A percentile compares a stretch with the other conserved stretches of the same genome.
Evolutionary conservation across 2,329 filamentous ascomycete genomes (phyloP).

Genomic region (Aureobasidium sp.): DNA sequence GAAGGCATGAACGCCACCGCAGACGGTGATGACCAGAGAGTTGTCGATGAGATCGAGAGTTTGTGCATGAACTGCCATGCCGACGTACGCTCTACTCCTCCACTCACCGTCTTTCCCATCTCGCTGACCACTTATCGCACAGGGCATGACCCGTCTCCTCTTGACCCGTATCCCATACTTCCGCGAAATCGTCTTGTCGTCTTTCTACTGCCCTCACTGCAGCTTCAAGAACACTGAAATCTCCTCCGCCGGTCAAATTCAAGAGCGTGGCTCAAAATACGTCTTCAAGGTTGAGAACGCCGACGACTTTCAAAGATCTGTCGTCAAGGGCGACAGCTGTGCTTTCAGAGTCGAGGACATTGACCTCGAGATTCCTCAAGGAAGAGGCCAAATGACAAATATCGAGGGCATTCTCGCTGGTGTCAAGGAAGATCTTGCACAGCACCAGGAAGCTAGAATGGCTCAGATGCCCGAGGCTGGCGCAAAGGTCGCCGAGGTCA

Average conservation of each 20-base stretch:
- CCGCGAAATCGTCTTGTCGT: conserved; percentile 95
- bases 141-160: conserved; percentile 80
- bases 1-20: conserved; percentile 32
- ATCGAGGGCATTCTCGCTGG: conserved; percentile 78
- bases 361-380: conserved; percentile 86
- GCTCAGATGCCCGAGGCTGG: conserved; percentile 70
- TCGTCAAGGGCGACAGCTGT: conserved; percentile 87
- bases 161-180: conserved; percentile 94
- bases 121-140: not conserved
- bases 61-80: conserved; percentile 51
- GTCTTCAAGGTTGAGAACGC: conserved; percentile 68
- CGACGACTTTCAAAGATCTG: conserved; percentile 73
- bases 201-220: conserved; percentile 88
- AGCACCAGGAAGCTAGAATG: conserved; percentile 77
- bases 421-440: conserved; percentile 71
- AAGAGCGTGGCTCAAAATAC: conserved; percentile 80
- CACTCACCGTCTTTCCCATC: not conserved
- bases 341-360: conserved; percentile 82
- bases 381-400: conserved; percentile 86
- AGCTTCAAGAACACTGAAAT: conserved; percentile 87
- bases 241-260: conserved; percentile 84
- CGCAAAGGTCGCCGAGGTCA: conserved; percentile 68
- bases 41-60: conserved; percentile 48
- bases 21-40: conserved; percentile 37
- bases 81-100: conserved; percentile 30